These are phyloP conservation scores for Aurinia saxatilis DNA, from an alignment of 345 rosid species.

Conservation along the genomic window DNA sequence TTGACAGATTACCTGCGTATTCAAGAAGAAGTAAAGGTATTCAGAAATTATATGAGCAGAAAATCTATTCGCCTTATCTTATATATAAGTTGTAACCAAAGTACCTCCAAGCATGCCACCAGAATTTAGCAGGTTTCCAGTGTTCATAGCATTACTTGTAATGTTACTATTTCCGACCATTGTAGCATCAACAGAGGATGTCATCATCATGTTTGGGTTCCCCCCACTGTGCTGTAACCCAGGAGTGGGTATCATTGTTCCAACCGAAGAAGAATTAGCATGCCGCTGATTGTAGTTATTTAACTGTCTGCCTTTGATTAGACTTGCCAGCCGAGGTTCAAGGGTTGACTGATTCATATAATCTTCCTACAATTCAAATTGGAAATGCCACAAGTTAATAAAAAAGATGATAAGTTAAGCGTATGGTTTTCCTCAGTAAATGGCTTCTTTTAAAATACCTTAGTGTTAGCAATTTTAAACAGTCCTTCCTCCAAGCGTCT, in stretches of 20 bases:
- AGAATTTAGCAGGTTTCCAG: conserved; percentile 48
- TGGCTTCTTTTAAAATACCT: conserved; percentile 53
- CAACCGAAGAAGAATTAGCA: conserved; percentile 54
- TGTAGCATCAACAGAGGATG: conserved; percentile 63
- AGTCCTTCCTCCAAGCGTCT: conserved; percentile 90
- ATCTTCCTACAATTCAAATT: conserved; percentile 53
- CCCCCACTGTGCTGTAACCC: conserved; percentile 64
- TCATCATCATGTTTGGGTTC: conserved; percentile 50
- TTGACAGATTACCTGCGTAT: conserved; percentile 56
- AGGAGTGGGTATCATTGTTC: conserved; percentile 96
- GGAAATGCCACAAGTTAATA: background rate
- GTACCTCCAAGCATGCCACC: conserved; percentile 56
- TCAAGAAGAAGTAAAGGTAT: background rate
- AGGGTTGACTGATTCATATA: conserved; percentile 69
- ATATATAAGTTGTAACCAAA: conserved; percentile 40
- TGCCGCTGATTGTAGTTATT: conserved; percentile 51
- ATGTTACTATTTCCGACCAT: conserved; percentile 49
- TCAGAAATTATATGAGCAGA: conserved; percentile 5
- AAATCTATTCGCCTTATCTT: conserved; percentile 12
- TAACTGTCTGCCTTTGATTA: conserved; percentile 40
- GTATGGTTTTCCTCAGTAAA: no score
- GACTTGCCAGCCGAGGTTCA: conserved; percentile 52
- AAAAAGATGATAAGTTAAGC: background rate
- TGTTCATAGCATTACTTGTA: conserved; percentile 41
- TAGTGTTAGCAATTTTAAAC: conserved; percentile 53